Base-by-base conservation (phyloP, 176 grass and related monocot species). In the Raddia distichophylla region DNA sequence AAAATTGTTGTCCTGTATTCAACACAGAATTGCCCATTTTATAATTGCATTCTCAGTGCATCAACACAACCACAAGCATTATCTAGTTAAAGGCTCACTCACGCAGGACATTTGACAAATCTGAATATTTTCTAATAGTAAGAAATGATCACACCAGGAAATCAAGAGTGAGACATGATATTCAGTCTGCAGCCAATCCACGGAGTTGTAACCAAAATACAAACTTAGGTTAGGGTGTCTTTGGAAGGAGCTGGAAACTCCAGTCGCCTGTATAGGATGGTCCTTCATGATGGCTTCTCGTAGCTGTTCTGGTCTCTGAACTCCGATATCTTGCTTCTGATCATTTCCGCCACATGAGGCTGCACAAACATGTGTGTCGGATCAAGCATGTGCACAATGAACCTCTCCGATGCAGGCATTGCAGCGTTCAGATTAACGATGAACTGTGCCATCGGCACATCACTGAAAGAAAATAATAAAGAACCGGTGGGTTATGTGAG, bases 251-350 rank as follows among this genome's bases (percentile, higher is more conserved):
- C 52, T 22, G 22, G 45, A 60, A 58, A 14, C 11, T 76, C 14
- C 15, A 45, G 63, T 43, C 1, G 5, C 10, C 10, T 1, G 83
- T 5, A 56, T 2, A 44, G 17, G 18, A 65, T 46, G 34, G 77
- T 60, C 61, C 59, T 78, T 91, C 72, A 94, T 0, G 84, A 14
- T 2, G 93, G 96, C 63, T 99, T 99, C 82, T 95, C 90, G 11
- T 99, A 98, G 53, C 84, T 90, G 56, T 93, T 98, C 63, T 93
- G 96, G 44, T 98, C 93, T 83, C 90, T 93, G 69, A 98, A 98
- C 73, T 95, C 93, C 0, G 86, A 35, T 10, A 95, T 91, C 87
- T 93, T 93, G 2, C 87, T 93, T 77, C 73, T 86, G 77, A 99
- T 99, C 74, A 86, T 91, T 6, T 74, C 84, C 2, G 62, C 91